phyloP scores from a whole-genome alignment of 805 yeast species.

The Sugiyamaella qingdaonensis region DNA sequence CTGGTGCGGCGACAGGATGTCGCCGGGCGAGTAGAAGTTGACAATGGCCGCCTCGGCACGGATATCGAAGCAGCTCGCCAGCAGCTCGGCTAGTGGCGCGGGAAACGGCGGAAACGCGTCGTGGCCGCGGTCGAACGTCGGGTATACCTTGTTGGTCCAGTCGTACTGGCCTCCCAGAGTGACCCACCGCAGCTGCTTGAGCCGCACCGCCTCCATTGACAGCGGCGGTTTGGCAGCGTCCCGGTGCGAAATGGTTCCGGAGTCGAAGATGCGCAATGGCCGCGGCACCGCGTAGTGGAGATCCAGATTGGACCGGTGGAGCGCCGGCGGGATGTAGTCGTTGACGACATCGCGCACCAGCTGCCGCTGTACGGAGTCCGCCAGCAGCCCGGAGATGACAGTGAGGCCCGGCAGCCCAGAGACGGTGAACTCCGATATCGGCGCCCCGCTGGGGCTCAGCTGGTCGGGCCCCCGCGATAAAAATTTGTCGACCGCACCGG shows the following conservation, averaged over 20 bases:
- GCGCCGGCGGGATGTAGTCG: constrained; percentile 31
- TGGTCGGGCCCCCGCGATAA: not conserved
- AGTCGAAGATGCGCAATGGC: constrained; percentile 31
- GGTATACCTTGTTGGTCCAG: constrained; percentile 42
- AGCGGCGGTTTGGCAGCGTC: constrained; percentile 18
- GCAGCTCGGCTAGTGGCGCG: constrained; percentile 20
- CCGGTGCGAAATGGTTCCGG: constrained; percentile 3
- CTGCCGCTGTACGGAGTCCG: constrained; percentile 27
- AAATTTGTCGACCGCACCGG: not conserved
- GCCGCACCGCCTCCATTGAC: constrained; percentile 18
- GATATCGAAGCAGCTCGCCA: constrained; percentile 26
- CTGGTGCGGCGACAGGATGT: constrained; percentile 41
- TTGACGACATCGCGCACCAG: constrained; percentile 29
- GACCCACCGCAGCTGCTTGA: constrained; percentile 40
- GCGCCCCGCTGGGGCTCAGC: constrained; percentile 1
- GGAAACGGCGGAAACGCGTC: constrained; percentile 33
- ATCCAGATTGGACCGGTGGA: constrained; percentile 33
- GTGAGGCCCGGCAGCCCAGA: constrained; percentile 35
- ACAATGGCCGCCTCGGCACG: constrained; percentile 40
- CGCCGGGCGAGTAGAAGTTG: constrained; percentile 42
- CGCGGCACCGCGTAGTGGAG: constrained; percentile 29
- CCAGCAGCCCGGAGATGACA: constrained; percentile 26
- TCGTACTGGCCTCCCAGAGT: constrained; percentile 45
- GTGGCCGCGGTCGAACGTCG: constrained; percentile 33
- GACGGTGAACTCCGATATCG: constrained; percentile 19